Conservation (phyloP, 306 rosid genomes). For the Quercus bicolor region DNA sequence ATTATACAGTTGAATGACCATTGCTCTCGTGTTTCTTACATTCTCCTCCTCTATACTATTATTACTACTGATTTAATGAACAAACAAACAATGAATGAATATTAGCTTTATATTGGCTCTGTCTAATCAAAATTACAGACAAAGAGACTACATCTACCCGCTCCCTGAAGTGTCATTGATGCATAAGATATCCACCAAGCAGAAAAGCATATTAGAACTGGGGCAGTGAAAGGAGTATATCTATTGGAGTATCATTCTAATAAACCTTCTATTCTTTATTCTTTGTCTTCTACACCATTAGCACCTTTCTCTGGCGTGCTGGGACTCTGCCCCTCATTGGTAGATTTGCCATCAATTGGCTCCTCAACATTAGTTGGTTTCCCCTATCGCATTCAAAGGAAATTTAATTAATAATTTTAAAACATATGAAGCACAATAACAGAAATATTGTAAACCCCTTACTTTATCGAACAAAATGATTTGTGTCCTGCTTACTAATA, state of each 20-base stretch:
- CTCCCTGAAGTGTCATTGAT: constrained; percentile 25
- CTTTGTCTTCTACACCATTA: constrained; percentile 55
- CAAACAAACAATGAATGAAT: constrained; percentile 81
- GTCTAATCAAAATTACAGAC: constrained; percentile 37
- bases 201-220: constrained; percentile 6
- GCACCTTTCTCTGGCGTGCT: constrained; percentile 31
- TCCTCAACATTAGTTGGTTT: constrained; percentile 52
- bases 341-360: constrained; percentile 41
- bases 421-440: not conserved
- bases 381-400: constrained; percentile 47
- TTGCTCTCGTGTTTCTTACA: constrained; percentile 28
- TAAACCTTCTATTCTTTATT: constrained; percentile 30
- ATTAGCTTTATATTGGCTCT: constrained; percentile 23
- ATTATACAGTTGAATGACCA: constrained; percentile 13
- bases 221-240: not conserved
- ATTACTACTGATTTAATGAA: constrained; percentile 35
- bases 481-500: not conserved
- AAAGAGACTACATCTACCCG: constrained; percentile 22
- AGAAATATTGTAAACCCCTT: not conserved
- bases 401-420: constrained; percentile 16
- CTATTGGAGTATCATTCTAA: constrained; percentile 4
- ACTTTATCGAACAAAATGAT: not conserved
- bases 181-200: constrained; percentile 16
- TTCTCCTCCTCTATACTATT: constrained; percentile 27
- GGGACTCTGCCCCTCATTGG: constrained; percentile 38